These are phyloP conservation scores for Elsinoe fawcettii DNA, from an alignment of 2,329 filamentous ascomycete species.

Conservation along the genomic window DNA sequence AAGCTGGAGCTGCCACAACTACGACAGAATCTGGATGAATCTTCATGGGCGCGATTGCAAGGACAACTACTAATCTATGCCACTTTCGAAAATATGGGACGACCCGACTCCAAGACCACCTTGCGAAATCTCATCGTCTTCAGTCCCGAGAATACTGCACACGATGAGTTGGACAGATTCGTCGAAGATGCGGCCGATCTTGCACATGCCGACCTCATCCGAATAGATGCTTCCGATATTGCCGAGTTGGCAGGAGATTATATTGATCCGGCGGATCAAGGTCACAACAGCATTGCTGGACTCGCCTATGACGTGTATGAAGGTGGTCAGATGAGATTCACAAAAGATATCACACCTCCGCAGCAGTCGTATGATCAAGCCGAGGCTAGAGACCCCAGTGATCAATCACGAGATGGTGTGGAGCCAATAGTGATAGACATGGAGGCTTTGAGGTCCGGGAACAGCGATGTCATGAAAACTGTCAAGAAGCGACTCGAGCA, in stretches of 20 bases:
- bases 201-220: conserved; percentile 58
- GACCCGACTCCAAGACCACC: conserved; percentile 17
- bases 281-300: conserved; percentile 38
- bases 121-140: conserved; percentile 53
- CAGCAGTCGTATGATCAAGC: not conserved
- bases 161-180: conserved; percentile 49
- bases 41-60: conserved; percentile 13
- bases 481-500: conserved; percentile 5
- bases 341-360: not conserved
- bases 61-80: conserved; percentile 17
- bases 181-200: conserved; percentile 56
- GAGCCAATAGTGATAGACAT: not conserved
- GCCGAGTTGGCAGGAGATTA: conserved; percentile 63
- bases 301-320: conserved; percentile 49
- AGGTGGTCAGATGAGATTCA: conserved; percentile 18
- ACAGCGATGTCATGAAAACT: conserved; percentile 17
- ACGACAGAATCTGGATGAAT: conserved; percentile 27
- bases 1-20: conserved; percentile 33
- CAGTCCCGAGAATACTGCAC: conserved; percentile 48
- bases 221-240: conserved; percentile 61
- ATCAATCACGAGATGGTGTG: not conserved
- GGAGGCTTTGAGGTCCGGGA: conserved; percentile 2
- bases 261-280: conserved; percentile 50
- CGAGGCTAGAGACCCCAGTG: not conserved
- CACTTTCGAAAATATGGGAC: conserved; percentile 15